phyloP scores from a whole-genome alignment of 345 rosid genomes.

The Gossypium thurberi region DNA sequence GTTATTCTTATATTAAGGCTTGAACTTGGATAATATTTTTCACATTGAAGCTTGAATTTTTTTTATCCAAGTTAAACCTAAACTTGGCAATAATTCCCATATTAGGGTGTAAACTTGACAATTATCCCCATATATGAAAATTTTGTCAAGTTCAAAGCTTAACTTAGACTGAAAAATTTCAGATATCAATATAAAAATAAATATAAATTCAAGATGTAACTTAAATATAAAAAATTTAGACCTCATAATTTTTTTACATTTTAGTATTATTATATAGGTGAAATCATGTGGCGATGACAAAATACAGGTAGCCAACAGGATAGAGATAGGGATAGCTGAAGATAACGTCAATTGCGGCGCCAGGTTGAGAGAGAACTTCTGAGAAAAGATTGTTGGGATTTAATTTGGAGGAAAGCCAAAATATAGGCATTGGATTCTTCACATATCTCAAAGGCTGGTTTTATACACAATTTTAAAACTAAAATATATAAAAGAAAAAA shows the following conservation, averaged over 20 bases:
- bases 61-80: too few relatives aligned
- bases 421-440: slow-evolving; percentile 11
- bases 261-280: too few relatives aligned
- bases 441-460: not conserved
- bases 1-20: accelerated
- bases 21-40: too few relatives aligned
- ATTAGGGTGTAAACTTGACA: too few relatives aligned
- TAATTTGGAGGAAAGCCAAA: not conserved
- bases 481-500: not conserved
- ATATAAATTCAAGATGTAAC: too few relatives aligned
- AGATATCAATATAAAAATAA: too few relatives aligned
- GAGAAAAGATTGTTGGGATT: not conserved
- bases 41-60: too few relatives aligned
- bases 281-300: slow-evolving; percentile 10
- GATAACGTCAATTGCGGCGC: slow-evolving; percentile 36
- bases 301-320: not conserved
- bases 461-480: too few relatives aligned
- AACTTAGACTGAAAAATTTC: too few relatives aligned
- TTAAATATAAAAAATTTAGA: too few relatives aligned
- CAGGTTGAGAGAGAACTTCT: not conserved
- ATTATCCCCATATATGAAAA: too few relatives aligned
- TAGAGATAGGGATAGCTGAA: not conserved
- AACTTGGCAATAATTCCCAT: accelerated
- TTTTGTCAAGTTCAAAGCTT: accelerated
- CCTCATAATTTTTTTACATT: too few relatives aligned